Percentiles rank a stretch among this genome's conserved stretches.
Conservation (phyloP, 2,329 filamentous ascomycete genomes). For the Colletotrichum horii region DNA sequence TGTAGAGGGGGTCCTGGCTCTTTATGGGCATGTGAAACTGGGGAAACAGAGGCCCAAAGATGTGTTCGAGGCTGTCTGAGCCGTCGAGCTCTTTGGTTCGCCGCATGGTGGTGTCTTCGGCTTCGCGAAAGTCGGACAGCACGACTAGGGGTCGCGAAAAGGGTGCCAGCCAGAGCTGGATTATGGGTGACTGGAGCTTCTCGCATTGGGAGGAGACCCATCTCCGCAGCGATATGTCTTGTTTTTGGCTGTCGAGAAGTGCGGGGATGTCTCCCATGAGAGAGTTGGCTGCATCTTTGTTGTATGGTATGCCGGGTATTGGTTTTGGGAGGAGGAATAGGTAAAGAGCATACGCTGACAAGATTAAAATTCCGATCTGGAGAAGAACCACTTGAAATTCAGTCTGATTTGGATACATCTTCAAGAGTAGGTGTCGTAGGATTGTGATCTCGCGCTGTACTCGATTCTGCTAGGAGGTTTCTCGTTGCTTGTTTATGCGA, state of each 20-base stretch:
- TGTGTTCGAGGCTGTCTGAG: neutral
- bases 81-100: conserved; percentile 49
- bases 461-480: neutral
- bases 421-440: neutral
- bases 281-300: neutral
- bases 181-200: conserved; percentile 43
- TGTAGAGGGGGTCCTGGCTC: conserved; percentile 24
- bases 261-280: neutral
- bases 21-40: conserved; percentile 31
- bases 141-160: conserved; percentile 47
- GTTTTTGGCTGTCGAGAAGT: neutral
- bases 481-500: neutral
- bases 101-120: conserved; percentile 48
- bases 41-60: neutral
- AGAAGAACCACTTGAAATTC: neutral
- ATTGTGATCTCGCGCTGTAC: rapidly evolving
- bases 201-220: neutral
- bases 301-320: neutral
- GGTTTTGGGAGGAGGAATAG: neutral
- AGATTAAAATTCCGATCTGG: neutral
- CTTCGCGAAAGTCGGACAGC: conserved; percentile 36
- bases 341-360: neutral
- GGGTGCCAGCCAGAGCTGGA: conserved; percentile 52
- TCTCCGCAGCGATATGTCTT: neutral
- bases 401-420: neutral